Base-by-base conservation (phyloP, 371 early-diverging fungal genomes). In the Batrachochytrium dendrobatidis region DNA sequence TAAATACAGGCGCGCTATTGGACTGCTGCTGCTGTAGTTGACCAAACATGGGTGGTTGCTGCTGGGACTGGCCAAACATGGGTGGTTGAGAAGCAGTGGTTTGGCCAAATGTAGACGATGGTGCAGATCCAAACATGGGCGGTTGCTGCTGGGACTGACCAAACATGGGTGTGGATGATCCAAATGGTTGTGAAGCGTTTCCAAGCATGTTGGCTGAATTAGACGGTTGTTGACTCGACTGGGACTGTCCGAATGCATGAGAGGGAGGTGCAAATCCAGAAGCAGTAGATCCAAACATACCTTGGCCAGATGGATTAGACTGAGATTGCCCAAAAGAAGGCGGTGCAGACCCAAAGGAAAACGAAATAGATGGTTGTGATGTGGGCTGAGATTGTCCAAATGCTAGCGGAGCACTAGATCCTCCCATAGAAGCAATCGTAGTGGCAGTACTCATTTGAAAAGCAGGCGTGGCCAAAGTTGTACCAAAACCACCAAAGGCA, bases 341-440 rank as follows among this genome's bases (percentile, higher is more conserved):
- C n/a, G n/a, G n/a, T n/a, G n/a, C n/a, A n/a, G n/a, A n/a, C n/a
- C n/a, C n/a, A n/a, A n/a, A n/a, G n/a, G n/a, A n/a, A n/a, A n/a
- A n/a, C n/a, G n/a, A n/a, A n/a, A n/a, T n/a, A n/a, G n/a, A n/a
- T n/a, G n/a, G n/a, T n/a, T n/a, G n/a, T n/a, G n/a, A n/a, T n/a
- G n/a, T n/a, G n/a, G 17, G 60, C 53, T 24, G 60, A 59, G 26
- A 31, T 60, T 45, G 59, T 22, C 15, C n/a, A 22, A 2, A 43
- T 30, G 48, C 26, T 31, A 17, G 54, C 30, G 54, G 54, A 20
- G 1, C 53, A 18, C 15, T 31, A 25, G 25, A 31, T 18, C 60
- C 57, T 7, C 32, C 46, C 10, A 34, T 32, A 4, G 60, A 63
- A 30, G 63, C 67, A 22, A 43, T 67, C 28, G 45, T 30, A 10